These are phyloP conservation scores for Pyrenula aspistea DNA, from an alignment of 495 filamentous ascomycete genomes.

Conservation along the genomic window DNA sequence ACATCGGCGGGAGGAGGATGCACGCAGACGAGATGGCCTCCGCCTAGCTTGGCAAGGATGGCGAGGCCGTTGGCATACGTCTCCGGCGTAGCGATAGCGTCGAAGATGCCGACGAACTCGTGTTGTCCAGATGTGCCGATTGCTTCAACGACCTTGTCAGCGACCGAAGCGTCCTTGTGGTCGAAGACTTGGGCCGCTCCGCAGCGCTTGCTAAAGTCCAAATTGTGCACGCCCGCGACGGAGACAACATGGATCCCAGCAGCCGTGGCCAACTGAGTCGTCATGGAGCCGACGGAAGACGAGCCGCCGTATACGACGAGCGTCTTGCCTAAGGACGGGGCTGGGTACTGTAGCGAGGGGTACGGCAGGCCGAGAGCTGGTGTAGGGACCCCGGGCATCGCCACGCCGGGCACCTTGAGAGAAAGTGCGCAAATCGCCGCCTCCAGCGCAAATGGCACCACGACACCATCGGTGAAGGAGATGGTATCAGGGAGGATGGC, in stretches of 20 bases:
- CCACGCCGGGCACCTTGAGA: constrained; percentile 14
- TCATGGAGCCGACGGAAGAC: constrained; percentile 43
- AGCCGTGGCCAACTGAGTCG: constrained; percentile 47
- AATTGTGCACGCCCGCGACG: constrained; percentile 41
- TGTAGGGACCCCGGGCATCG: constrained; percentile 17
- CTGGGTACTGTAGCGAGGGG: constrained; percentile 14
- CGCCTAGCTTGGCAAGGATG: constrained; percentile 21
- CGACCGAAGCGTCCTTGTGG: constrained; percentile 17
- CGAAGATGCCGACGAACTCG: constrained; percentile 26
- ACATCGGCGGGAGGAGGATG: constrained; percentile 20
- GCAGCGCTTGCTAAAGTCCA: constrained; percentile 33
- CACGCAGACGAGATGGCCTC: constrained; percentile 21
- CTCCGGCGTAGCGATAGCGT: constrained; percentile 22
- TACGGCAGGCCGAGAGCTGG: constrained; percentile 20
- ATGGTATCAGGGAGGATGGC: constrained; percentile 20
- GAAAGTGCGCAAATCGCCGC: constrained; percentile 21
- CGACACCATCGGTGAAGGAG: constrained; percentile 22
- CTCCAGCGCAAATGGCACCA: constrained; percentile 20
- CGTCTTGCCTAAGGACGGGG: constrained; percentile 17
- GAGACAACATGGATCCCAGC: constrained; percentile 47
- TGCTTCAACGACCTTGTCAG: constrained; percentile 21
- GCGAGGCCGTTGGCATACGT: constrained; percentile 20
- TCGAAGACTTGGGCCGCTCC: constrained; percentile 49
- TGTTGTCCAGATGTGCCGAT: constrained; percentile 7
- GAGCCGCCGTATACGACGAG: constrained; percentile 51